Evolutionary conservation across 345 rosid genomes (phyloP), one percentile per base, ranked within the genome.

Genomic region (Aegle marmelos): DNA sequence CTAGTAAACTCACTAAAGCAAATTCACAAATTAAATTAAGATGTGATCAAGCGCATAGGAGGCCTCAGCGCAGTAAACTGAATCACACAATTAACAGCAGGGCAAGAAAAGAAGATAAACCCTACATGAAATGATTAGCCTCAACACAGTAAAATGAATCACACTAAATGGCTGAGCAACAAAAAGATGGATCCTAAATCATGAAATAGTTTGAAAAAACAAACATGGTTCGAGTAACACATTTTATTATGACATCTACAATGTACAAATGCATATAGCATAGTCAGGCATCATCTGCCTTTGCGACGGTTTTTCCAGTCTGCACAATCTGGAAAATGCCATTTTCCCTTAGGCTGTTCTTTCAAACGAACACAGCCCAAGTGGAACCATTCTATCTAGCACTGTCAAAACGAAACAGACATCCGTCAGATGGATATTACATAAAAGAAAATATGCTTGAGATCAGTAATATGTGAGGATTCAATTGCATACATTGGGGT

Each of bases 321-420:
- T 74, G 90, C 92, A 80, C 99, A 94, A 56, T 88, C 93, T 8
- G 95, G 82, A 60, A 97, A 94, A 62, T 86, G 91, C 98, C 99
- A 96, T 85, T 96, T 96, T 45, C 99, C 97, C 79, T 83, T 94
- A 1, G 97, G 97, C 8, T 37, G 9, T 37, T 37, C 9, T 37
- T 37, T 37, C 39, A 37, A 37, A 37, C 9, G 9, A 7, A 37
- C 0, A 7, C 39, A 37, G 39, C 93, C 97, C 41, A 94, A 96
- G 83, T 92, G 98, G 82, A 96, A 94, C 99, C 99, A 96, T 82
- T 96, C 99, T 82, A 96, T 94, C 86, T 89, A 91, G 90, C 99
- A 94, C 94, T 92, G 93, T 24, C 54, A 74, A 74, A 77, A 70
- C 28, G 63, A 41, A 68, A 31, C 36, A 61, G 30, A 76, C 22